These are phyloP conservation scores for Nematocida ausubeli DNA, from an alignment of 371 early-diverging fungal genomes.

Conservation along the genomic window DNA sequence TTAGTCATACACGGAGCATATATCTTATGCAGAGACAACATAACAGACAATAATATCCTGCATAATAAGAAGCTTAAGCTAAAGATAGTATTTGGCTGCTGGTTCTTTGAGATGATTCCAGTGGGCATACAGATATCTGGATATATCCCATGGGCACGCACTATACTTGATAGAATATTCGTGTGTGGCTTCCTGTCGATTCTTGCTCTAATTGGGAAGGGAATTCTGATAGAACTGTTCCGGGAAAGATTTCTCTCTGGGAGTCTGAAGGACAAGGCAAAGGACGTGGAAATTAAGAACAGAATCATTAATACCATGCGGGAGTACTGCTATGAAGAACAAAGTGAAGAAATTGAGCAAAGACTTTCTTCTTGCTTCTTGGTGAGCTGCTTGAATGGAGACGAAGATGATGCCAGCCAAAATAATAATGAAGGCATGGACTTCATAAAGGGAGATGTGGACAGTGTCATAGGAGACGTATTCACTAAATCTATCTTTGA, in stretches of 20 bases:
- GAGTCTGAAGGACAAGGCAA: conserved; percentile 60
- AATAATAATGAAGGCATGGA: conserved; percentile 16
- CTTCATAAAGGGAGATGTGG: conserved; percentile 26
- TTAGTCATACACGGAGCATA: conserved; percentile 14
- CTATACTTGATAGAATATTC: conserved; percentile 35
- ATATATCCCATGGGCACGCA: conserved; percentile 26
- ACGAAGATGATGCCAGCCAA: conserved; percentile 19
- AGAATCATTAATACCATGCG: conserved; percentile 63
- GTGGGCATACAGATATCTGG: conserved; percentile 42
- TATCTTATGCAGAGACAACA: conserved; percentile 17
- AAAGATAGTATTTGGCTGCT: conserved; percentile 27
- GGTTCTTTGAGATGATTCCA: conserved; percentile 59
- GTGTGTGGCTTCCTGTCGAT: conserved; percentile 54
- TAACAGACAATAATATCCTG: conserved; percentile 27
- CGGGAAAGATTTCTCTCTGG: conserved; percentile 58
- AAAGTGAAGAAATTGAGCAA: conserved; percentile 45
- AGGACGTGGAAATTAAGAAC: conserved; percentile 64
- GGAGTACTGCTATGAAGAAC: conserved; percentile 63
- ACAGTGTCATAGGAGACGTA: conserved; percentile 59
- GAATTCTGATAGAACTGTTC: conserved; percentile 58
- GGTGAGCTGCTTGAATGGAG: conserved; percentile 9
- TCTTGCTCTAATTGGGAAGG: conserved; percentile 43
- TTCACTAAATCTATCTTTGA: conserved; percentile 42
- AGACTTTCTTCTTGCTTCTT: not conserved
- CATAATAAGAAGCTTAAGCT: conserved; percentile 39